phyloP scores from a whole-genome alignment of 202 grass and related monocot species.

The Panicum hallii region DNA sequence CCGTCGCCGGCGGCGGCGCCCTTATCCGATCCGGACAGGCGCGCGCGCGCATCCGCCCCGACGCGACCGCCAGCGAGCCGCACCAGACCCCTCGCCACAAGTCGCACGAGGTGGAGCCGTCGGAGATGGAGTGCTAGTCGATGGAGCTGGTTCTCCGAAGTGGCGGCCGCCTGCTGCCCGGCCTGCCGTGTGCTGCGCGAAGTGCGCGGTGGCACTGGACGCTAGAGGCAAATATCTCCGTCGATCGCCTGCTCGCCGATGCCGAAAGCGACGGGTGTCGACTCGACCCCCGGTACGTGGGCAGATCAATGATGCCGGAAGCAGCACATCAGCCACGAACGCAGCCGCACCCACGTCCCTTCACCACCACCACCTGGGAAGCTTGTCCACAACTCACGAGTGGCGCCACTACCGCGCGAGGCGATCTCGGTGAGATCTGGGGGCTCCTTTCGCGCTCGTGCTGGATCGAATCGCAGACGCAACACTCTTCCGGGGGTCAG shows the following conservation, averaged over 20 bases:
- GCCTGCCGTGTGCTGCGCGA: neutral
- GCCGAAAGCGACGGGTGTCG: neutral
- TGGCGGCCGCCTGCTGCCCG: neutral
- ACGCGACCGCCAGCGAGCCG: neutral
- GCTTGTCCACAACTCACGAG: no score
- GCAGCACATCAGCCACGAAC: no score
- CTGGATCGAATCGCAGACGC: no score
- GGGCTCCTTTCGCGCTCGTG: no score
- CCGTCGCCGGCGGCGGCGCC: neutral
- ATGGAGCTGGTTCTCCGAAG: neutral
- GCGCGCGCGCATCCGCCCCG: neutral
- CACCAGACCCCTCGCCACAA: neutral
- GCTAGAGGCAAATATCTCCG: neutral
- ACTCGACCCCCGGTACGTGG: neutral
- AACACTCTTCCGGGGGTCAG: no score
- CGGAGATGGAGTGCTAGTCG: neutral
- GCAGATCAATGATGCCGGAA: neutral
- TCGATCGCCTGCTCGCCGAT: neutral
- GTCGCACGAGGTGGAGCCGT: conserved; percentile 2
- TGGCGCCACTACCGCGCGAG: no score
- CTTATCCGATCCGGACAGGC: conserved; percentile 23
- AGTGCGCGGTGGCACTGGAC: neutral
- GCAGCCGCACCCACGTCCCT: neutral
- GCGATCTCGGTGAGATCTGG: no score
- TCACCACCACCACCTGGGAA: no score